Evolutionary conservation across 148 eudicot species (phyloP).

Genomic region (Rhododendron molle): DNA sequence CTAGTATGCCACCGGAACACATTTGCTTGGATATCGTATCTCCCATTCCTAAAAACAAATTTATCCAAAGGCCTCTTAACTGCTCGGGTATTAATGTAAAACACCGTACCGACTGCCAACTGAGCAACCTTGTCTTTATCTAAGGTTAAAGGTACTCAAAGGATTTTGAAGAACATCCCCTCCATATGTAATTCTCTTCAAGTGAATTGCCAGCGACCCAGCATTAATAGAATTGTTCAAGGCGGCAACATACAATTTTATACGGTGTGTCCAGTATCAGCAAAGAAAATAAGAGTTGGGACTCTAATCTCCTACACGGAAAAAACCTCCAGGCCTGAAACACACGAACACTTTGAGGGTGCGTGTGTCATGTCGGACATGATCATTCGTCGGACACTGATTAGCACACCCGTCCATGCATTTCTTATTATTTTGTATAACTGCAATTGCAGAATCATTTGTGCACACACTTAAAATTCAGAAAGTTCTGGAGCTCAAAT

Average conservation of each 20-base stretch:
- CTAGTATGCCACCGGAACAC: too few relatives aligned
- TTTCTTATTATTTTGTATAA: neutral
- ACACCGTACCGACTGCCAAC: too few relatives aligned
- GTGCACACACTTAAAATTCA: neutral
- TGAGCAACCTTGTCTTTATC: too few relatives aligned
- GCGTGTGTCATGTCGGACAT: neutral
- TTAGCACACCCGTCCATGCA: neutral
- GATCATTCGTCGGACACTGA: neutral
- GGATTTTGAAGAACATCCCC: too few relatives aligned
- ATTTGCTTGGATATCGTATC: too few relatives aligned
- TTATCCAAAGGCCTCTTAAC: too few relatives aligned
- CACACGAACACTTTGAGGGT: neutral
- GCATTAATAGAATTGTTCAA: neutral
- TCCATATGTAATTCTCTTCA: neutral
- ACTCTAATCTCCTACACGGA: neutral
- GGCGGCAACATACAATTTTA: neutral
- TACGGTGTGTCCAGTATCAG: neutral
- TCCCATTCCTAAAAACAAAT: too few relatives aligned
- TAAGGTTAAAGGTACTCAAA: too few relatives aligned
- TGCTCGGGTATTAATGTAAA: too few relatives aligned
- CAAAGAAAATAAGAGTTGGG: neutral
- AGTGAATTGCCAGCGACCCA: neutral
- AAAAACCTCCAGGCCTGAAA: neutral
- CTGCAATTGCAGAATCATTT: neutral
- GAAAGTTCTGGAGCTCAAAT: neutral